Evolutionary conservation across 805 yeast species (phyloP).

Genomic region (Saccharomycopsis fodiens): DNA sequence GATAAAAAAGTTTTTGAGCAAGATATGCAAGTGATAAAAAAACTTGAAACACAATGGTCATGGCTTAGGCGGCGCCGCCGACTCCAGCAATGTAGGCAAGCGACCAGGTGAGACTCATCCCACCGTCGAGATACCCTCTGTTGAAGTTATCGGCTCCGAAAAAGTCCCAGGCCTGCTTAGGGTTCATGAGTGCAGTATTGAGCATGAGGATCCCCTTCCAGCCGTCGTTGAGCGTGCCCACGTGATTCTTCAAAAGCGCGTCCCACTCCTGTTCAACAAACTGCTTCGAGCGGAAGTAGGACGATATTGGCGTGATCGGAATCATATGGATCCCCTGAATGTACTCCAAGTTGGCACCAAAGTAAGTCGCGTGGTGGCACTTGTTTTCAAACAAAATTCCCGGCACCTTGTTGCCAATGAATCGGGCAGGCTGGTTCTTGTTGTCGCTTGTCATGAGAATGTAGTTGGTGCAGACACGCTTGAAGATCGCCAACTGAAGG

Average conservation of each 20-base stretch:
- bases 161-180: constrained; percentile 52
- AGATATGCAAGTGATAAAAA: neutral
- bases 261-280: constrained; percentile 64
- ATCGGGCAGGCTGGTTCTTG: constrained; percentile 45
- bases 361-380: constrained; percentile 65
- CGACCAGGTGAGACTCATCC: constrained; percentile 85
- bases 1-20: neutral
- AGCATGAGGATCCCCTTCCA: constrained; percentile 70
- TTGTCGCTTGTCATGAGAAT: constrained; percentile 43
- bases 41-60: neutral
- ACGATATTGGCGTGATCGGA: constrained; percentile 63
- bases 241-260: constrained; percentile 37
- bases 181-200: constrained; percentile 69
- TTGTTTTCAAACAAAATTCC: constrained; percentile 73
- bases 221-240: constrained; percentile 48
- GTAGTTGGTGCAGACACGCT: constrained; percentile 38
- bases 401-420: constrained; percentile 57
- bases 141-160: constrained; percentile 50
- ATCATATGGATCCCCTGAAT: constrained; percentile 76
- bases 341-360: constrained; percentile 65
- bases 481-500: constrained; percentile 54
- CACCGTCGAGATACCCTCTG: constrained; percentile 59
- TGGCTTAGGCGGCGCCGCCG: constrained; percentile 9
- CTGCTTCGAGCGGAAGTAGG: constrained; percentile 44
- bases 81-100: constrained; percentile 58